A percentile compares a stretch with the other conserved stretches of the same genome.
Conservation (phyloP, 805 yeast genomes). For the Sungouiella thailandica region DNA sequence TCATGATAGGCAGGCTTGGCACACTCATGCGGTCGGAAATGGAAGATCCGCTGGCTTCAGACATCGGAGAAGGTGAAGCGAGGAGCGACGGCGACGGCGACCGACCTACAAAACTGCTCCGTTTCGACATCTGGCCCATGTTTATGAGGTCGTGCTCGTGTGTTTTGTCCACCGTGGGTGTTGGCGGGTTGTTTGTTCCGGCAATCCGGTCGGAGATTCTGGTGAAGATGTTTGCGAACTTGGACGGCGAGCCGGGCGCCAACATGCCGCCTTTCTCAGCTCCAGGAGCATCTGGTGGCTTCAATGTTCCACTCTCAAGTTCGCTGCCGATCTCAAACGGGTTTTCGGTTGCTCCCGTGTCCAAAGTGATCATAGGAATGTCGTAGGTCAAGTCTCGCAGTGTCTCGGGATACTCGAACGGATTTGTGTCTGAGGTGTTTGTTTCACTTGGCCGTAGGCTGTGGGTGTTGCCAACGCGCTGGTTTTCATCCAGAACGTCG, state of each 20-base stretch:
- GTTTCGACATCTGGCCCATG: constrained; percentile 2
- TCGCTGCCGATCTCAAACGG: neutral
- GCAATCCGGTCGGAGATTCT: constrained; percentile 13
- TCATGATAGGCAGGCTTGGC: neutral
- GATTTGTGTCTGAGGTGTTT: too few species aligned
- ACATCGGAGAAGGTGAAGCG: neutral
- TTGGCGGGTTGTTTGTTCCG: constrained; percentile 10
- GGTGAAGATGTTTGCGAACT: constrained; percentile 9
- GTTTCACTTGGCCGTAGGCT: too few species aligned
- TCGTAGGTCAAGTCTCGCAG: constrained; percentile 1
- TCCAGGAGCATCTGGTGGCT: constrained; percentile 1
- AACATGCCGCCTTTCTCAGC: neutral
- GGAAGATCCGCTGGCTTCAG: neutral
- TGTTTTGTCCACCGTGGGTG: constrained; percentile 7
- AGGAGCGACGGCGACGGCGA: constrained; percentile 1
- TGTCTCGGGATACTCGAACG: neutral
- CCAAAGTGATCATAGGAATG: constrained; percentile 14
- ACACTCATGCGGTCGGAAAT: neutral
- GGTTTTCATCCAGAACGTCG: too few species aligned
- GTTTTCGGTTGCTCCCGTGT: constrained; percentile 1
- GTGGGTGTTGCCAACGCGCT: too few species aligned
- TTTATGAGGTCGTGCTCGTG: neutral
- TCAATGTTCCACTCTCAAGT: constrained; percentile 7
- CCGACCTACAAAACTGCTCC: constrained; percentile 1
- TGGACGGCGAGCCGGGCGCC: constrained; percentile 4